Conservation (phyloP, 192 early-diverging fungal genomes). For the Backusella sp. region DNA sequence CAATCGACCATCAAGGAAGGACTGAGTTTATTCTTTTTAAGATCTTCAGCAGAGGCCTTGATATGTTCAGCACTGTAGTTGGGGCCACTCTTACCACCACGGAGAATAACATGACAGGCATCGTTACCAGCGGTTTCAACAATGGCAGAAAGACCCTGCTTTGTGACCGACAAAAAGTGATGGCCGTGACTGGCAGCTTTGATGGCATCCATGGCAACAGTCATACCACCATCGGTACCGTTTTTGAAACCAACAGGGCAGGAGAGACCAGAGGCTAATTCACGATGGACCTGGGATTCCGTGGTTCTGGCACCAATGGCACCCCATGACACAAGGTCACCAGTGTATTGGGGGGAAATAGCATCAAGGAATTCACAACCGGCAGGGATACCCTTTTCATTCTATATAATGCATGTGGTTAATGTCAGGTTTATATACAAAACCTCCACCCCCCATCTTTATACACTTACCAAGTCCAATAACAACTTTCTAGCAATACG, state of each 20-base stretch:
- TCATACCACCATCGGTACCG: slow-evolving; percentile 77
- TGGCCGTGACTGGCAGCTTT: slow-evolving; percentile 77
- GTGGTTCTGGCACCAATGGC: slow-evolving; percentile 84
- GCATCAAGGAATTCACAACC: slow-evolving; percentile 81
- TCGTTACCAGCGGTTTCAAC: slow-evolving; percentile 88
- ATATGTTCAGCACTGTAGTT: slow-evolving; percentile 86
- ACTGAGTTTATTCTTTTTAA: slow-evolving; percentile 58
- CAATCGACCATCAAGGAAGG: slow-evolving; percentile 89
- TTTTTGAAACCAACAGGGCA: slow-evolving; percentile 84
- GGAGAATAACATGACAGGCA: slow-evolving; percentile 90
- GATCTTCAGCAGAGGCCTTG: slow-evolving; percentile 48
- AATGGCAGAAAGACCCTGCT: slow-evolving; percentile 83
- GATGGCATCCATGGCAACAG: slow-evolving; percentile 91
- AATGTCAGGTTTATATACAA: background rate
- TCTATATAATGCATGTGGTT: background rate
- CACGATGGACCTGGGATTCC: slow-evolving; percentile 81
- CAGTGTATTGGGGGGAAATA: slow-evolving; percentile 80
- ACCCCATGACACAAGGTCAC: slow-evolving; percentile 72
- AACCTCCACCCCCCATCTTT: background rate
- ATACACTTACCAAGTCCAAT: slow-evolving; percentile 58
- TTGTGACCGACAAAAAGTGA: slow-evolving; percentile 81
- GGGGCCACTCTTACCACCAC: slow-evolving; percentile 84
- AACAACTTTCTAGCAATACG: slow-evolving; percentile 70
- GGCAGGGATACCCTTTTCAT: slow-evolving; percentile 58
- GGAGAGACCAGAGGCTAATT: slow-evolving; percentile 78